phyloP scores from a whole-genome alignment of 371 early-diverging fungal genomes.

The Dichotomocladium elegans region DNA sequence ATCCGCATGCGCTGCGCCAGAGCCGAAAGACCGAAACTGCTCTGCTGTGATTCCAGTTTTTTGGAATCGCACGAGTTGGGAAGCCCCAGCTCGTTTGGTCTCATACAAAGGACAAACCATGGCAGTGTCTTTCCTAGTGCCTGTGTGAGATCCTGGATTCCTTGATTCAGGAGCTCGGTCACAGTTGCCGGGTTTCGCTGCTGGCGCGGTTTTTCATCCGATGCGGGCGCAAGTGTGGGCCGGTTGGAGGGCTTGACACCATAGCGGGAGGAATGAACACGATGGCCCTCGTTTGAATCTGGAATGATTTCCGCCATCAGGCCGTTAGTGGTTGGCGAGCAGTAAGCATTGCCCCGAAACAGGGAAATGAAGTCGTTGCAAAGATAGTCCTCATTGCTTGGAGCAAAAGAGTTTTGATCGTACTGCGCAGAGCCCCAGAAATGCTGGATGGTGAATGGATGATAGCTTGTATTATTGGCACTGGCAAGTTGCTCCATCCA shows the following conservation, averaged over 20 bases:
- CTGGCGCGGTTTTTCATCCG: not conserved
- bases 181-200: conserved; percentile 13
- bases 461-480: conserved; percentile 34
- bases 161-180: conserved; percentile 47
- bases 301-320: conserved; percentile 78
- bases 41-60: conserved; percentile 52
- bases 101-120: conserved; percentile 84
- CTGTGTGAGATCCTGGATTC: conserved; percentile 68
- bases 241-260: conserved; percentile 42
- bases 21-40: conserved; percentile 41
- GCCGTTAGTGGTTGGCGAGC: conserved; percentile 58
- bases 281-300: conserved; percentile 44
- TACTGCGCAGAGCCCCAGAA: conserved; percentile 75
- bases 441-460: conserved; percentile 72
- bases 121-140: conserved; percentile 68
- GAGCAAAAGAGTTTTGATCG: conserved; percentile 63
- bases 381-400: conserved; percentile 66
- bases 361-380: conserved; percentile 77
- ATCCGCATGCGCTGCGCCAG: conserved; percentile 46
- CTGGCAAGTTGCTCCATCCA: conserved; percentile 28
- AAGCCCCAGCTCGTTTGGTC: conserved; percentile 62
- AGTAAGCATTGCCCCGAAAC: conserved; percentile 55
- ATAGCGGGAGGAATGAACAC: conserved; percentile 26
- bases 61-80: conserved; percentile 56
- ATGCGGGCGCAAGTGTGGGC: conserved; percentile 11